A percentile compares a stretch with the other conserved stretches of the same genome.
Conservation (phyloP, 2,329 filamentous ascomycete genomes). For the Microsporum audouinii region DNA sequence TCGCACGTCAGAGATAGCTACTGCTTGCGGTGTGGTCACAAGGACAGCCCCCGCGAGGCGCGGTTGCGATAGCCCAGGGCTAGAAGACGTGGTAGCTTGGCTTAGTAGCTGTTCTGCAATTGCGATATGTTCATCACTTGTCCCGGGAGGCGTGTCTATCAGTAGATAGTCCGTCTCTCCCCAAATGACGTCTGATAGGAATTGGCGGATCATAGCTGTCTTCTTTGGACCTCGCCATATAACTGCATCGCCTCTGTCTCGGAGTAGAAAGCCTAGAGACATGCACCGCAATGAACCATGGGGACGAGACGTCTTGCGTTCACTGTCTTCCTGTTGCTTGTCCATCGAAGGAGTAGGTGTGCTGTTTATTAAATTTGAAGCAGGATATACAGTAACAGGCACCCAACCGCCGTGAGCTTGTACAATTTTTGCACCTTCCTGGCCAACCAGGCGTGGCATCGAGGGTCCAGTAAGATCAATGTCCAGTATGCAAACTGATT, state of each 20-base stretch:
- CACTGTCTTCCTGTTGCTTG: not conserved
- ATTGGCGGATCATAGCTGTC: slow-evolving; percentile 96
- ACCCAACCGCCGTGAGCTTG: slow-evolving; percentile 89
- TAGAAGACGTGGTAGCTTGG: slow-evolving; percentile 1
- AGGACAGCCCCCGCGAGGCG: slow-evolving; percentile 81
- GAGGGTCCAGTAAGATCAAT: slow-evolving; percentile 93
- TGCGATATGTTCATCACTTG: slow-evolving; percentile 93
- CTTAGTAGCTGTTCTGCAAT: slow-evolving; percentile 71
- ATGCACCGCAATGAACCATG: slow-evolving; percentile 53
- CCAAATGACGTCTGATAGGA: slow-evolving; percentile 86
- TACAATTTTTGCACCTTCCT: slow-evolving; percentile 78
- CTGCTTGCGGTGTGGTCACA: slow-evolving; percentile 90
- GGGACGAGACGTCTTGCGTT: not conserved
- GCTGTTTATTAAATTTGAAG: slow-evolving; percentile 16
- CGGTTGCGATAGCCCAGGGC: slow-evolving; percentile 25
- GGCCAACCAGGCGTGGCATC: slow-evolving; percentile 86
- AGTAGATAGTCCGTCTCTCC: slow-evolving; percentile 76
- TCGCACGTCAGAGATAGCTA: slow-evolving; percentile 83
- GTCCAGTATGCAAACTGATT: slow-evolving; percentile 89
- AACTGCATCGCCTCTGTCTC: slow-evolving; percentile 73
- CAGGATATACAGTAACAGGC: slow-evolving; percentile 69
- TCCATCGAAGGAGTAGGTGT: slow-evolving; percentile 7
- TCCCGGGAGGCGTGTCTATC: slow-evolving; percentile 92
- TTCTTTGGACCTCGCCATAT: slow-evolving; percentile 98
- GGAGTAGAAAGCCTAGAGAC: slow-evolving; percentile 84